Base-by-base conservation (phyloP, 768 basidiomycete species). In the Hygrocybe coccinea region DNA sequence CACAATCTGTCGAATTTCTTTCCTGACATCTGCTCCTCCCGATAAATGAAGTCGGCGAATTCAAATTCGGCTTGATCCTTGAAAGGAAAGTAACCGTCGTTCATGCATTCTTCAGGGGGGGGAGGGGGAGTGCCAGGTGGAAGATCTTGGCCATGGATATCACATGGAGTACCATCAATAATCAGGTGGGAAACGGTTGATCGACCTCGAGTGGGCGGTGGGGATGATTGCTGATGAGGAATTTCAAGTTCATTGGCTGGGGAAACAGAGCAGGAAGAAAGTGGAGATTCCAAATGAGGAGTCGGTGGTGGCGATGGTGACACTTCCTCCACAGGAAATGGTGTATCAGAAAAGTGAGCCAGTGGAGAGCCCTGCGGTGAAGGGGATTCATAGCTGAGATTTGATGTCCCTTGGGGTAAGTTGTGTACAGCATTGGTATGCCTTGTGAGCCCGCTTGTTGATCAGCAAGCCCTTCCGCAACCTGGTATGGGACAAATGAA, bases 121-220 rank as follows among this genome's bases (percentile, higher is more conserved):
- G 38, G 37, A 39, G 51, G 5, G 12, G 35, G n/a, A 53, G 51
- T 33, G 25, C 29, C 36, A 19, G 35, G 36, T 17, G 35, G 38
- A 12, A 53, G 51, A 43, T 53, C 51, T 10, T 39, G n/a, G 9
- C 51, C 51, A 35, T 19, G 14, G 25, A 17, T 15, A 53, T 43
- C 35, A 21, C 51, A 53, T 17, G 51, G 51, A 39, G 45, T 47
- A 25, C 39, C 39, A 41, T 41, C 39, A 41, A 41, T 14, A 19
- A 41, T 14, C 19, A 10, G 39, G 39, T 41, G 45, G 24, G 11
- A 47, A 21, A 15, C 6, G 21, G 45, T 47, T 25, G 45, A 15
- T 12, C 17, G 4, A 47, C 45, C 24, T 12, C 24, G 19, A 47
- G 45, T 47, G 12, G 11, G 45, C 19, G 19, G 21, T 19, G 19